Conservation (phyloP, 257 asterid species). For the Capsicum baccatum region DNA sequence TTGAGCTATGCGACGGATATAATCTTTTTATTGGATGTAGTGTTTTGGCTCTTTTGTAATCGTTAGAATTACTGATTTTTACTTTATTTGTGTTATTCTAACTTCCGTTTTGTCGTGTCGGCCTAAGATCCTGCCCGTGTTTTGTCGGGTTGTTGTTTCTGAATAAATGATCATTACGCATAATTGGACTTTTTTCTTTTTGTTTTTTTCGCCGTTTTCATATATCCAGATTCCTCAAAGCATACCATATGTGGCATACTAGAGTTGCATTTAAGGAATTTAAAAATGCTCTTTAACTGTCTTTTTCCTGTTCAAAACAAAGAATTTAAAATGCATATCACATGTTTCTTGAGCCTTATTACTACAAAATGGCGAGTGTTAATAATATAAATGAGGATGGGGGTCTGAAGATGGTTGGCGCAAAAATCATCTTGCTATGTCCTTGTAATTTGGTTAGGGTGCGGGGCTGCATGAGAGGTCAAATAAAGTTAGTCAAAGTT, state of each 20-base stretch:
- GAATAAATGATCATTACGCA: constrained; percentile 6
- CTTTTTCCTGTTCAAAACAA: background rate
- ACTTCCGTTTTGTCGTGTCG: constrained; percentile 15
- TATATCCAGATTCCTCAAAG: background rate
- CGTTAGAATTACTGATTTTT: background rate
- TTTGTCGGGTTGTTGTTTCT: constrained; percentile 23
- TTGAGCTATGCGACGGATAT: background rate
- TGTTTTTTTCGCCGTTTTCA: background rate
- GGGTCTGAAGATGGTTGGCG: background rate
- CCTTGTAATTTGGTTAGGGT: background rate
- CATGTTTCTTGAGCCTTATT: background rate
- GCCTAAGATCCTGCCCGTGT: background rate
- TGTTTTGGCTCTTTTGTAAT: constrained; percentile 8
- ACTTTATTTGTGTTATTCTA: constrained; percentile 14
- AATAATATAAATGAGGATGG: background rate
- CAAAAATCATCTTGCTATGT: background rate
- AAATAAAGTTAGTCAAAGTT: constrained; percentile 18
- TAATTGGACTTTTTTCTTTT: background rate
- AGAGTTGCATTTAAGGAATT: background rate
- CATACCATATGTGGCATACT: background rate
- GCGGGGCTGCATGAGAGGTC: constrained; percentile 7
- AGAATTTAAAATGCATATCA: background rate
- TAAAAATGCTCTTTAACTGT: background rate
- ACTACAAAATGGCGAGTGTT: background rate
- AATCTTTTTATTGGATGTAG: background rate